Conservation (phyloP, 768 basidiomycete species). For the Pisolithus orientalis region DNA sequence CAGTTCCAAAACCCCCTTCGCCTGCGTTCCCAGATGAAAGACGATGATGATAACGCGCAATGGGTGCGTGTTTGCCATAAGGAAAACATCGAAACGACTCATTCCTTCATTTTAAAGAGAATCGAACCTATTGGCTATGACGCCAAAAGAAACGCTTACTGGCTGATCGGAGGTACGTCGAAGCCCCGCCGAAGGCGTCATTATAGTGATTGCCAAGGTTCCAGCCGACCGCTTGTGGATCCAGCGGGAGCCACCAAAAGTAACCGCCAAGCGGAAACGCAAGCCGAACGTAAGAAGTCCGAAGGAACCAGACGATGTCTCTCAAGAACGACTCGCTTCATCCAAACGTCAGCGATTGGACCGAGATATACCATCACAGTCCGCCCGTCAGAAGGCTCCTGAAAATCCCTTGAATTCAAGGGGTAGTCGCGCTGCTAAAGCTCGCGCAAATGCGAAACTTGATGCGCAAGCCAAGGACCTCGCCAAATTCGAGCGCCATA, state of each 20-base stretch:
- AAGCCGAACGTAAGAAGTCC: conserved; percentile 27
- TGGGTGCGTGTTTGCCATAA: conserved; percentile 52
- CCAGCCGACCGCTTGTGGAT: conserved; percentile 82
- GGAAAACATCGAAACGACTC: background rate
- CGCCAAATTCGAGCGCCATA: conserved; percentile 53
- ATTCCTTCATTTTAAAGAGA: conserved; percentile 41
- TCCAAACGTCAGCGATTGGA: conserved; percentile 24
- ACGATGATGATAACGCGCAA: conserved; percentile 66
- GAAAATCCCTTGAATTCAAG: conserved; percentile 26
- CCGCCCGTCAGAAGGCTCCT: conserved; percentile 12
- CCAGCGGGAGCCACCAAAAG: conserved; percentile 60
- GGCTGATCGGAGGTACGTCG: conserved; percentile 72
- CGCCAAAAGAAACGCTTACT: conserved; percentile 70
- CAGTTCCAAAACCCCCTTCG: conserved; percentile 76
- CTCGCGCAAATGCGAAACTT: conserved; percentile 62
- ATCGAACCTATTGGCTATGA: conserved; percentile 85
- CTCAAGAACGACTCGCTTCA: conserved; percentile 9
- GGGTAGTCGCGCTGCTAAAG: conserved; percentile 60
- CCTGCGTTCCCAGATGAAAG: conserved; percentile 66
- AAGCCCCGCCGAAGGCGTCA: background rate
- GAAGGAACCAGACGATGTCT: conserved; percentile 15
- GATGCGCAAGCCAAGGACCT: conserved; percentile 65
- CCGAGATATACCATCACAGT: conserved; percentile 4
- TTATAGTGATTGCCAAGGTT: conserved; percentile 1
- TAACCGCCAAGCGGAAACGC: conserved; percentile 37